Evolutionary conservation across 2,329 filamentous ascomycete genomes (phyloP), one percentile per base, ranked within the genome.

Genomic region (Beauveria asiatica): DNA sequence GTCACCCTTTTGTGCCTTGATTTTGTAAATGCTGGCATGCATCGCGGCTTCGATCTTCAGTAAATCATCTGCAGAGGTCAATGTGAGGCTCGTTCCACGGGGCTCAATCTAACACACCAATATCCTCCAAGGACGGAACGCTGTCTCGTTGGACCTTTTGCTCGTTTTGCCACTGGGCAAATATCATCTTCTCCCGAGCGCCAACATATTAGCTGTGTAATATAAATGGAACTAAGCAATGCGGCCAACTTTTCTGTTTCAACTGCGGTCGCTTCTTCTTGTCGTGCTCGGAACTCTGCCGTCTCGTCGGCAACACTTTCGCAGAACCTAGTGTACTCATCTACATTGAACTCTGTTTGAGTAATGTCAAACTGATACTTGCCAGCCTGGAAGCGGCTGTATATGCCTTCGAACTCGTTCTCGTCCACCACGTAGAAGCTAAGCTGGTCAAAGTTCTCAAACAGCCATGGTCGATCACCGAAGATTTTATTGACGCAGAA

Each of bases 1-100:
- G 13, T 80, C 72, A 0, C 78, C 77, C 30, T 74, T 70, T 16
- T 74, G 65, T 3, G 77, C 72, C 7, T 75, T 66, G 1, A 83
- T 70, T 62, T 83, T 83, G 80, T 80, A 83, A 0, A 83, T 75
- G 60, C 80, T 83, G 7, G 80, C 80, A 41, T 77, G 75, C 42
- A 80, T 69, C 0, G 75, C 75, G 0, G 75, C 71, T 49, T 76
- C 72, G 27, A 80, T 70, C 2, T 69, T 65, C 1, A 72, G 63
- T 27, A 73, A 70, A 2, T 71, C 63, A 2, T 67, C 58, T 62
- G 59, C 44, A 27, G 3, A 2, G 13, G 42, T 27, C 30, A 48
- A 21, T 33, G 16, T 4, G 19, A 39, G 8, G 21, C 16, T 17
- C 41, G 1, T 42, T 21, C 16, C 44, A 0, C 10, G 19, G 19